Evolutionary conservation across 192 early-diverging fungal genomes (phyloP), one percentile per base, ranked within the genome.

Genomic region (Coemansia sp.): DNA sequence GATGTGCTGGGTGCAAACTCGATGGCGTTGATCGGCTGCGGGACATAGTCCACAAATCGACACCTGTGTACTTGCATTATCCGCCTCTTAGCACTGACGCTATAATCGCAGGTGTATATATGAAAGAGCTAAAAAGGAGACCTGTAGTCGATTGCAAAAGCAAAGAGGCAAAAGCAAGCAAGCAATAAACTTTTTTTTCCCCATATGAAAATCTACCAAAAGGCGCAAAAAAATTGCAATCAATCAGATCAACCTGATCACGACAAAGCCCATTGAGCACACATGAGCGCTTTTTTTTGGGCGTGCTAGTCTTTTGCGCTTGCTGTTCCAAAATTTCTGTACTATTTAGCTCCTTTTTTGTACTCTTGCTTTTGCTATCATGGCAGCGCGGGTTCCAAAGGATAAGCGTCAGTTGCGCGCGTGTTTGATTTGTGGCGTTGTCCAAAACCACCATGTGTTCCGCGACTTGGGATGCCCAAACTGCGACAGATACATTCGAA

Each of bases 21-120:
- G 56, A 98, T 85, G 20, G 92, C 87, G 71, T 92, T 92, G 60
- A 96, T 91, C 34, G 90, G 88, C 18, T 91, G 79, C 7, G 96
- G 95, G 26, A 87, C 82, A 71, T 93, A 94, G 65, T 95, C 88
- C 13, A 92, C 88, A 74, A 95, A 95, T 73, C 94, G 88, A 80
- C 90, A 91, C 62, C 91, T 80, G 74, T 94, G 91, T 16, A 92
- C 86, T 70, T 92, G 83, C 90, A 93, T 90, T 20, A 23, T 65
- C 35, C n/a, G 40, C 37, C 16, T 36, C 46, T 65, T 14, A 45
- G 43, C 18, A 37, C 9, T 33, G 26, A 0, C 28, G 24, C 8
- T 33, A 56, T 20, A 45, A 20, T 20, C n/a, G 43, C 18, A 31
- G 26, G 31, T n/a, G n/a, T 31, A 35, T n/a, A 45, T 45, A 45